These are phyloP conservation scores for Boletus patriciae DNA, from an alignment of 768 basidiomycete species.

Conservation along the genomic window DNA sequence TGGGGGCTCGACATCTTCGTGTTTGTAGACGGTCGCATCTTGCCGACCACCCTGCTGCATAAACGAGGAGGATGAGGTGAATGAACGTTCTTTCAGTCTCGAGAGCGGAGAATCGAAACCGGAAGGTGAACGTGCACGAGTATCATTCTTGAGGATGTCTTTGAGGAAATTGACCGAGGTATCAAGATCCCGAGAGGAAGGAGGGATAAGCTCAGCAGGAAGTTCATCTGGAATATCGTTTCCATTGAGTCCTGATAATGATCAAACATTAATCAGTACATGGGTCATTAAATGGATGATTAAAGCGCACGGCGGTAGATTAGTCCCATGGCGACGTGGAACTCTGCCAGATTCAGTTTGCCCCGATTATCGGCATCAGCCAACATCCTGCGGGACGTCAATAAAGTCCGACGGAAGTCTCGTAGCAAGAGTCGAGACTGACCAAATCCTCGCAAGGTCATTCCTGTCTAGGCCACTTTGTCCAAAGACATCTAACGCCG, in stretches of 20 bases:
- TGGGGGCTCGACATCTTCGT: slow-evolving; percentile 60
- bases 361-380: slow-evolving; percentile 94
- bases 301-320: slow-evolving; percentile 86
- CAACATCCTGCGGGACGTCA: slow-evolving; percentile 61
- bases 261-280: not conserved
- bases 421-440: slow-evolving; percentile 27
- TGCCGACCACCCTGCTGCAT: slow-evolving; percentile 55
- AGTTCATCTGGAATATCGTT: slow-evolving; percentile 85
- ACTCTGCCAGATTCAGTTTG: slow-evolving; percentile 92
- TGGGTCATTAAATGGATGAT: not conserved
- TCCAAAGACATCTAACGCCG: slow-evolving; percentile 90
- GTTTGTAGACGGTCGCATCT: slow-evolving; percentile 93
- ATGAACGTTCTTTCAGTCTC: slow-evolving; percentile 67
- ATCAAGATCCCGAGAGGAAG: slow-evolving; percentile 87
- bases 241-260: slow-evolving; percentile 75
- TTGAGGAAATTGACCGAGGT: slow-evolving; percentile 88
- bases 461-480: slow-evolving; percentile 87
- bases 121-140: slow-evolving; percentile 66
- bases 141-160: slow-evolving; percentile 83
- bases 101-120: slow-evolving; percentile 55
- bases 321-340: slow-evolving; percentile 97
- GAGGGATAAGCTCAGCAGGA: slow-evolving; percentile 87
- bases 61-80: slow-evolving; percentile 53
- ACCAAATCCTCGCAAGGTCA: slow-evolving; percentile 94
- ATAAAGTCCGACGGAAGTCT: not conserved